A percentile compares a stretch with the other conserved stretches of the same genome.
phyloP scores from a whole-genome alignment of 202 grass and related monocot species.

The Zoysia matrella region DNA sequence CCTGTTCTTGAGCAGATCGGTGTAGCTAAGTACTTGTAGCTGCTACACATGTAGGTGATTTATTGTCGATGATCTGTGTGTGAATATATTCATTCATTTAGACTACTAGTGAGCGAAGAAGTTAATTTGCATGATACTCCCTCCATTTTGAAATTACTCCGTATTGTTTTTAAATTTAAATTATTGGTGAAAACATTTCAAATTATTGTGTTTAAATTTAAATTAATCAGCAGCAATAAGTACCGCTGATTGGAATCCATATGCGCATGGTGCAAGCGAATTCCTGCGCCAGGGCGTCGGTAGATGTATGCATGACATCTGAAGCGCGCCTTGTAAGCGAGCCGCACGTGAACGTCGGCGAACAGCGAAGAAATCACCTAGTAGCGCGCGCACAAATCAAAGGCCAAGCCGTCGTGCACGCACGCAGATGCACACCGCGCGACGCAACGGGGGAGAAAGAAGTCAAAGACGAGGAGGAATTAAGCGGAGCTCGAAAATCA shows the following conservation, averaged over 20 bases:
- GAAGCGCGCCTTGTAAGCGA: background rate
- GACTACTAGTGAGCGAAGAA: background rate
- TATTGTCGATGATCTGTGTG: background rate
- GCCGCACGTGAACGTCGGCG: slow-evolving; percentile 8
- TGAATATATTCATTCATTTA: background rate
- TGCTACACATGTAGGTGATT: background rate
- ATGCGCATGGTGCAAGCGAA: background rate
- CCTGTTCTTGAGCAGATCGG: background rate
- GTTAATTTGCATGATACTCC: background rate
- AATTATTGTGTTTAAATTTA: no score
- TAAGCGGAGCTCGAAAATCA: background rate
- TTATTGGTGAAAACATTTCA: no score
- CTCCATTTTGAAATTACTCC: no score
- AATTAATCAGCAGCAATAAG: no score
- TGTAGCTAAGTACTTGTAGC: background rate
- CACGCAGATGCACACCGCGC: background rate
- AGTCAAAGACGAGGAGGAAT: no score
- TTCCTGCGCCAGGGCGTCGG: no score
- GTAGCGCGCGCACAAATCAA: background rate
- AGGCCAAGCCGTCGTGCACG: background rate
- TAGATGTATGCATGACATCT: background rate
- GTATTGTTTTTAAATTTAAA: no score
- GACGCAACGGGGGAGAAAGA: background rate
- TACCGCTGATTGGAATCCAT: background rate
- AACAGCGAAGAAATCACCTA: background rate